Evolutionary conservation across 208 protist species (phyloP).

Genomic region (Leishmania major): DNA sequence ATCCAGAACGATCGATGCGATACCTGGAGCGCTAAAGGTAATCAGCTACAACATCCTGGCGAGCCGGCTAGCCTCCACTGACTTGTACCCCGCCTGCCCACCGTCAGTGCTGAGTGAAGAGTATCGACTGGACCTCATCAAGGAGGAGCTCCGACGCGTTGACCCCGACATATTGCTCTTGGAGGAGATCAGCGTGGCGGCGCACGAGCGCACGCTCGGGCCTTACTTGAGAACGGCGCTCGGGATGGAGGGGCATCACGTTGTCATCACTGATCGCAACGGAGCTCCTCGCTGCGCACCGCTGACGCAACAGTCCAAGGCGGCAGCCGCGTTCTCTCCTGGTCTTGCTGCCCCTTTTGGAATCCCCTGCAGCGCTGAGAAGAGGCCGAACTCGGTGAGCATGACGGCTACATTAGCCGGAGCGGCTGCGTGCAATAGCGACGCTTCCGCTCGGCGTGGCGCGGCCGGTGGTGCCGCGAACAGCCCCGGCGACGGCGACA

Average conservation of each 20-base stretch:
- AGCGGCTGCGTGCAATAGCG: neutral
- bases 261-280: constrained; percentile 66
- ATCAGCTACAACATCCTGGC: constrained; percentile 87
- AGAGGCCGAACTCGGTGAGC: neutral
- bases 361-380: neutral
- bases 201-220: constrained; percentile 59
- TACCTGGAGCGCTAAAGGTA: constrained; percentile 49
- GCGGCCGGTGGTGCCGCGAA: neutral
- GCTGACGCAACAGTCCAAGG: constrained; percentile 2
- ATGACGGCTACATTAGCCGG: neutral
- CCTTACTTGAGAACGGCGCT: constrained; percentile 47
- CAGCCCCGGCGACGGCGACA: neutral
- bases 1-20: constrained; percentile 11
- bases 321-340: neutral
- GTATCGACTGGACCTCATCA: constrained; percentile 67
- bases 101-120: constrained; percentile 69
- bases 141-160: constrained; percentile 55
- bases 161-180: constrained; percentile 71
- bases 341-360: neutral
- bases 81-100: constrained; percentile 74
- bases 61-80: constrained; percentile 64
- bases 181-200: constrained; percentile 79
- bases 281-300: constrained; percentile 49
- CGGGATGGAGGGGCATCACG: constrained; percentile 64
- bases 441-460: neutral